A percentile compares a stretch with the other conserved stretches of the same genome.
These are phyloP conservation scores for Mycena metata DNA, from an alignment of 768 basidiomycete genomes.

Conservation along the genomic window DNA sequence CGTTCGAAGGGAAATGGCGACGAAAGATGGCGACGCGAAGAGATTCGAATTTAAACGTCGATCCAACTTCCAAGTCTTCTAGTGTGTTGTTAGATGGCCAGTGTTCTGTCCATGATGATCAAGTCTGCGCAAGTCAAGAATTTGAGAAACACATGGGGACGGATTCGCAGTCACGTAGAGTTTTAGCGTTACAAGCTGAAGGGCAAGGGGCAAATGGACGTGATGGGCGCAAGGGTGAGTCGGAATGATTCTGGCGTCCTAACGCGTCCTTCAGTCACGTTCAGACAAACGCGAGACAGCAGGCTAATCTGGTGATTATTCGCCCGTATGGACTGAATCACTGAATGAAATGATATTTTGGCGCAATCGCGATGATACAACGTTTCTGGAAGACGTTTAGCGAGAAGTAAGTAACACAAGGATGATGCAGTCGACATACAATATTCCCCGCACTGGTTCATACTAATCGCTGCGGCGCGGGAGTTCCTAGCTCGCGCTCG, in stretches of 20 bases:
- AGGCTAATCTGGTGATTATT: background rate
- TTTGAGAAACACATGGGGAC: no score
- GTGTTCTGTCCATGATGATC: constrained; percentile 14
- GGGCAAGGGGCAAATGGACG: no score
- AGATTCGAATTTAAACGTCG: no score
- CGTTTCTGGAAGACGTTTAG: constrained; percentile 18
- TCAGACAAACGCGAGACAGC: background rate
- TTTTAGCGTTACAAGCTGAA: no score
- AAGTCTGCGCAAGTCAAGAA: background rate
- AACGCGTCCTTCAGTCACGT: no score
- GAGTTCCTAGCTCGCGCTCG: constrained; percentile 36
- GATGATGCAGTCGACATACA: constrained; percentile 10
- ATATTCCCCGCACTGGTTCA: constrained; percentile 36
- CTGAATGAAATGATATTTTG: constrained; percentile 18
- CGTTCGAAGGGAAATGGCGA: background rate
- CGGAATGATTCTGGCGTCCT: no score
- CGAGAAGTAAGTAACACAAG: no score
- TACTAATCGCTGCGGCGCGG: background rate
- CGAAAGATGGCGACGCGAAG: no score
- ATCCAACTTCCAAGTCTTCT: no score
- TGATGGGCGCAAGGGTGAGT: no score
- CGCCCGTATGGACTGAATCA: background rate
- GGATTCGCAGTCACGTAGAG: no score
- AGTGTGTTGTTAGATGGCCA: background rate
- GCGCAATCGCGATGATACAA: constrained; percentile 20